Base-by-base conservation (phyloP, 75 land plant genomes). In the Pinus taeda region DNA sequence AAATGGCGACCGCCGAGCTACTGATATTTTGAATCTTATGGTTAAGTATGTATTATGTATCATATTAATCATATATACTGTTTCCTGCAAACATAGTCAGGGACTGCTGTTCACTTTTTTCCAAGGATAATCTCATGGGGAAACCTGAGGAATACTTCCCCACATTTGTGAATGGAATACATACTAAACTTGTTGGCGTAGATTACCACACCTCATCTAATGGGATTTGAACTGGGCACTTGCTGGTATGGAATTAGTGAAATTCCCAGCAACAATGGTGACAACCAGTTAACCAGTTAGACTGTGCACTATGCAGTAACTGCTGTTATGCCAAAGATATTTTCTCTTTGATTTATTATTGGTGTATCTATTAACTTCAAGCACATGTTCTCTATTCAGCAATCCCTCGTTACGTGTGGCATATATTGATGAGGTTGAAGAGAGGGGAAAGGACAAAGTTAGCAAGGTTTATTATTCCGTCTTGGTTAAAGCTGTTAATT, bases 401-500 rank as follows among this genome's bases (percentile, higher is more conserved):
- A 82, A 96, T 81, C 95, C 95, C 59, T 92, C 98, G 59, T 91
- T 97, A 33, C 93, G 99, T 53, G 98, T 97, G 29, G 99, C 99
- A 74, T 97, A 95, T 77, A 95, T 97, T 74, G 99, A 97, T 85
- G 99, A 97, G 76, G 93, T 91, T 73, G 98, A 97, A 83, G 92
- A 93, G 72, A 80, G 90, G 83, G 95, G 84, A 71, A 91, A 85
- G 62, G 89, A 87, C 57, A 87, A 83, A 63, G 83, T 83, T 3
- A 79, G 92, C 71, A 97, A 92, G 75, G 94, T 91, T 5, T 97
- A 93, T 73, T 97, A 95, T 73, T 97, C 99, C 42, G 99, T 97
- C 9, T 80, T 97, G 79, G 96, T 97, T 12, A 95, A 93, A 81
- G 98, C 92, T 59, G 88, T 87, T 58, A 92, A 95, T 74, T 83